A percentile compares a stretch with the other conserved stretches of the same genome.
Conservation (phyloP, 2,329 filamentous ascomycete species). For the Fusarium multiceps region DNA sequence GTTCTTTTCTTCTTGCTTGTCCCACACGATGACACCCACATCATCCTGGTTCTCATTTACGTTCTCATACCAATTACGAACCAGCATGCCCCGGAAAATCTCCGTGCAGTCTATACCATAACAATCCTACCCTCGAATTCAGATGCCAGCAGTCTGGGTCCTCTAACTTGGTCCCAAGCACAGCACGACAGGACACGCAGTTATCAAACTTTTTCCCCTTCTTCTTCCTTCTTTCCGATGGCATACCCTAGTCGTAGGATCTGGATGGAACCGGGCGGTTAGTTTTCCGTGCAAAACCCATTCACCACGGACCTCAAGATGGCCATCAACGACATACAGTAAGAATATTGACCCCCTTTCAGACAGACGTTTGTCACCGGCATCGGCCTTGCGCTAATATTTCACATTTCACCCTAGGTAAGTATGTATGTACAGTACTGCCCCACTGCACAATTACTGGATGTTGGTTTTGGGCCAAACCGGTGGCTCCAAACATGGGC, state of each 20-base stretch:
- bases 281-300: conserved; percentile 10
- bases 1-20: conserved; percentile 6
- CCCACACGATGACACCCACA: conserved; percentile 23
- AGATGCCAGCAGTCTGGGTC: neutral
- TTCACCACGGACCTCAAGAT: conserved; percentile 11
- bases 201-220: neutral
- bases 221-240: neutral
- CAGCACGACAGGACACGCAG: neutral
- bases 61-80: neutral
- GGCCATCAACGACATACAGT: neutral
- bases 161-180: neutral
- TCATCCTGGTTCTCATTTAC: neutral
- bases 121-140: conserved; percentile 1
- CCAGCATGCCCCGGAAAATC: conserved; percentile 25
- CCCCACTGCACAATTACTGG: neutral
- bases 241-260: neutral
- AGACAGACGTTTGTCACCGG: conserved; percentile 4
- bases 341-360: neutral
- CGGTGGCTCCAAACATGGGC: conserved; percentile 34
- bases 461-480: conserved; percentile 11
- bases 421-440: neutral
- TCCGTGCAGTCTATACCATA: conserved; percentile 19
- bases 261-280: neutral
- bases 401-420: neutral
- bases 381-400: conserved; percentile 4